Base-by-base conservation (phyloP, 2,329 filamentous ascomycete species). In the Dothideomycetes sp. region DNA sequence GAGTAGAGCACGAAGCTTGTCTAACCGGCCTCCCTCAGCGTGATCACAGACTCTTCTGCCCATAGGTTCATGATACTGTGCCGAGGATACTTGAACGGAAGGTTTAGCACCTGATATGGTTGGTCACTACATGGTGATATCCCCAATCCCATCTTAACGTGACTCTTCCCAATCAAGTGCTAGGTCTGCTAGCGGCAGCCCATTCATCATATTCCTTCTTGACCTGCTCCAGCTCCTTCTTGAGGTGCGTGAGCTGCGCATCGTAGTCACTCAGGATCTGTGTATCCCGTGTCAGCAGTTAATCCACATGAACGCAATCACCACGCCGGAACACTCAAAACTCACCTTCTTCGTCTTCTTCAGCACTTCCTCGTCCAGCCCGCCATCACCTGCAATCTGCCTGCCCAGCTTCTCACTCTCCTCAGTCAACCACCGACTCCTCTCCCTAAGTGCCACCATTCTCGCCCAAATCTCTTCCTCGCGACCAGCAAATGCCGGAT, bases 401-500 rank as follows among this genome's bases (percentile, higher is more conserved):
- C 59, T 63, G 31, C 77, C 74, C 40, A 79, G 67, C 62, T 77
- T 79, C 56, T 81, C 82, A 42, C 85, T 70, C 64, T 91, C 84
- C 50, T 75, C 76, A 53, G 81, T 80, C 49, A 93, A 61, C 51
- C 77, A 73, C 48, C 80, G 75, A 16, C 82, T 80, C 48, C 85
- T 77, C 45, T 83, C 81, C 47, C 82, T 70, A 35, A 91, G 65
- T 29, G 81, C 74, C 36, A 87, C 80, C 63, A 91, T 74, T 34
- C 84, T 69, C 47, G 84, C 86, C 84, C 84, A 91, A 33, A 91
- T 77, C 65, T 91, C 84, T 60, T 91, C 85, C 55, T 85, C 80
- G 48, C 83, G 69, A 3, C 83, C 84, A 29, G 75, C 74, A 40
- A 89, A 70, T 5, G 79, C 78, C 5, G 85, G 84, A 53, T 91